A percentile compares a stretch with the other conserved stretches of the same genome.
phyloP scores from a whole-genome alignment of 371 early-diverging fungal genomes.

The Mucor plumbeus region DNA sequence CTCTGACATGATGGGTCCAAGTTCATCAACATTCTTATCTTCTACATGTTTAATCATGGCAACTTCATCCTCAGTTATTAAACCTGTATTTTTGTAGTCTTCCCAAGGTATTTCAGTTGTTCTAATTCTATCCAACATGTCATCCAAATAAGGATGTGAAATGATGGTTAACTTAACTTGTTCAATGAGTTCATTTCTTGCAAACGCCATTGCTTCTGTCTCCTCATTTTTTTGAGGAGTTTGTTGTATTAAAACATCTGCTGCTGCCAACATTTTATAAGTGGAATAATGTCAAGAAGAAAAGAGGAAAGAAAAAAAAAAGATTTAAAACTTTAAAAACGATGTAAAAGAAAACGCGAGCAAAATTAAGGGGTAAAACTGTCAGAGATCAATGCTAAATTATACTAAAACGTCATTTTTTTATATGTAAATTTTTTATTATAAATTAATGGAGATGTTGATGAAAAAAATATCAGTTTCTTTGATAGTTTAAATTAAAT shows the following conservation, averaged over 20 bases:
- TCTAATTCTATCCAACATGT: conserved; percentile 69
- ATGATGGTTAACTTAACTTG: conserved; percentile 70
- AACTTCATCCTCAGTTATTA: conserved; percentile 83
- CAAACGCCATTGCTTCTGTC: conserved; percentile 17
- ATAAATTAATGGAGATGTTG: conserved; percentile 2
- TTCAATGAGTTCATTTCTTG: conserved; percentile 26
- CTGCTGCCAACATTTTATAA: conserved; percentile 11
- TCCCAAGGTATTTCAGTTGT: conserved; percentile 88
- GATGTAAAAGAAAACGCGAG: neutral
- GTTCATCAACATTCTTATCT: conserved; percentile 53
- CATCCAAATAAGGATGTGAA: conserved; percentile 84
- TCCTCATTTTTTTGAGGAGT: neutral
- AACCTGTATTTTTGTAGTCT: conserved; percentile 33
- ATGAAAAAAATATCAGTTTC: neutral
- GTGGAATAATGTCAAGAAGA: neutral
- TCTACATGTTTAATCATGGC: conserved; percentile 67
- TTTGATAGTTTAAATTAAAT: neutral
- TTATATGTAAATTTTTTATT: conserved; percentile 5
- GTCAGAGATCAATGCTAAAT: conserved; percentile 14
- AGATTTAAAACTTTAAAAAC: neutral
- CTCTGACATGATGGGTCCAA: conserved; percentile 50
- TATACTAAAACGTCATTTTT: conserved; percentile 9
- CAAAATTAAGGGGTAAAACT: conserved; percentile 25
- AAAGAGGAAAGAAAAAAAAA: neutral
- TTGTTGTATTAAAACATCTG: neutral